phyloP scores from a whole-genome alignment of 495 filamentous ascomycete species.

The Poronia punctata region DNA sequence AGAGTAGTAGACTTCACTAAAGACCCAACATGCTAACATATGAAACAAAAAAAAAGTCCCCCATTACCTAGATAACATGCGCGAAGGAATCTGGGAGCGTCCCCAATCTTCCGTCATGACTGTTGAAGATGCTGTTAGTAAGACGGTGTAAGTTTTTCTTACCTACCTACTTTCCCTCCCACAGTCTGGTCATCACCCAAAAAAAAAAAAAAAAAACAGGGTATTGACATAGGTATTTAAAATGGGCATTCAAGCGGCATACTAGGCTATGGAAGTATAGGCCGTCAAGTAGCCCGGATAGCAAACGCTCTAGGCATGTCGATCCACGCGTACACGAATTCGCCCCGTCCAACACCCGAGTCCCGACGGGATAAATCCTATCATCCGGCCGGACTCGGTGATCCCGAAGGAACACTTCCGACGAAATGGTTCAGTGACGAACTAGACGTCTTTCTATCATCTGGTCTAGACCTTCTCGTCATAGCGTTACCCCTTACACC shows the following conservation, averaged over 20 bases:
- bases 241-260: constrained; percentile 49
- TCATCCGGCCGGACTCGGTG: constrained; percentile 68
- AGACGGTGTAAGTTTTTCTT: constrained; percentile 35
- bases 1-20: too few species aligned
- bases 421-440: constrained; percentile 61
- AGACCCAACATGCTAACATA: too few species aligned
- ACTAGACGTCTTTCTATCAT: constrained; percentile 57
- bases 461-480: constrained; percentile 71
- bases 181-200: too few species aligned
- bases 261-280: constrained; percentile 80
- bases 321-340: constrained; percentile 74
- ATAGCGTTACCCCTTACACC: constrained; percentile 66
- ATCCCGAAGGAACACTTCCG: constrained; percentile 66
- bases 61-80: constrained; percentile 47
- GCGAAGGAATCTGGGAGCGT: constrained; percentile 44
- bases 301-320: constrained; percentile 69
- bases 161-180: not conserved
- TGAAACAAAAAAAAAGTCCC: too few species aligned
- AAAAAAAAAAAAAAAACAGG: not conserved
- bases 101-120: constrained; percentile 21
- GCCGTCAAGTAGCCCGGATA: constrained; percentile 65
- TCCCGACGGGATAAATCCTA: constrained; percentile 58
- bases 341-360: constrained; percentile 45
- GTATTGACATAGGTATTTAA: not conserved
- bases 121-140: constrained; percentile 36